These are phyloP conservation scores for Tilletia setariae DNA, from an alignment of 1,284 basidiomycete genomes.

Conservation along the genomic window DNA sequence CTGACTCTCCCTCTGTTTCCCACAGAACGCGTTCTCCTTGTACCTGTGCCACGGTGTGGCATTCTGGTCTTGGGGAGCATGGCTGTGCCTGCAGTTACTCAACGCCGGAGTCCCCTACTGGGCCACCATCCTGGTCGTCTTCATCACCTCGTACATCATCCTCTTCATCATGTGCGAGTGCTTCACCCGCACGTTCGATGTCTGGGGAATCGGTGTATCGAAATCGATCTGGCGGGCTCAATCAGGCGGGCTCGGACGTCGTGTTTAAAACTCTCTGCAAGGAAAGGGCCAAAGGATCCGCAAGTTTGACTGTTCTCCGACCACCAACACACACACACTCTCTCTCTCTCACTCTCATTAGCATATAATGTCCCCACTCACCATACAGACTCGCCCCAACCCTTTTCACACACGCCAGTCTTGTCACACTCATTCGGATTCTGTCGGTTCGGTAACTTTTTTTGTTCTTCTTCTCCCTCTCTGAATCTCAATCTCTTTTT, in stretches of 20 bases:
- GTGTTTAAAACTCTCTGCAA: neutral
- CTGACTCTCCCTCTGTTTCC: too few relatives aligned
- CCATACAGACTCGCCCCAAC: neutral
- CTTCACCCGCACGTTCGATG: conserved; percentile 44
- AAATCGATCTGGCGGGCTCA: conserved; percentile 40
- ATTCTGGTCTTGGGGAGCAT: conserved; percentile 44
- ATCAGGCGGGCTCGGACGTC: conserved; percentile 36
- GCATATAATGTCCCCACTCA: neutral
- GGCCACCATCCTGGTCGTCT: conserved; percentile 39
- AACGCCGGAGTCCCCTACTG: conserved; percentile 36
- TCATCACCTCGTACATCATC: conserved; percentile 34
- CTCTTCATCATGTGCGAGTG: conserved; percentile 33
- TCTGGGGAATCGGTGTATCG: conserved; percentile 39
- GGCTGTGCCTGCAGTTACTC: conserved; percentile 37
- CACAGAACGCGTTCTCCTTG: conserved; percentile 34
- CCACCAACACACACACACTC: too few relatives aligned
- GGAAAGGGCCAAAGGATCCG: too few relatives aligned
- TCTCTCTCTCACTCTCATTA: too few relatives aligned
- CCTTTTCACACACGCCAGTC: neutral
- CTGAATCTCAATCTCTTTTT: neutral
- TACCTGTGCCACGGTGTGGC: conserved; percentile 46
- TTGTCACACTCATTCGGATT: neutral
- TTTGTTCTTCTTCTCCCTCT: neutral
- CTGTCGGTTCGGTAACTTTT: too few relatives aligned
- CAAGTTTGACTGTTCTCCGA: too few relatives aligned